Base-by-base conservation (phyloP, 768 basidiomycete species). In the Termitomyces sp. region DNA sequence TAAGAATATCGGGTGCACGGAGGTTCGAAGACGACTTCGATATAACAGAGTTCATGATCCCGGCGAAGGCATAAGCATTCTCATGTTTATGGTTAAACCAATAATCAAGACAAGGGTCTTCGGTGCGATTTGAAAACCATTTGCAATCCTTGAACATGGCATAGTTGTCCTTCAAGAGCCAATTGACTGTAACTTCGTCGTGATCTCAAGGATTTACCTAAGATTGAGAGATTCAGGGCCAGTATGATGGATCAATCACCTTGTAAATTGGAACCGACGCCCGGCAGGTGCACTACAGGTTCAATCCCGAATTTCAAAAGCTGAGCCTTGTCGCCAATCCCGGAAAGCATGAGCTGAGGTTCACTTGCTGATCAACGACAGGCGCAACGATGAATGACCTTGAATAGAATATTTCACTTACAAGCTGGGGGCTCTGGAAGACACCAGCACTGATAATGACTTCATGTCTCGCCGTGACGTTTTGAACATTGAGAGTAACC, bases 261-360 rank as follows among this genome's bases (percentile, higher is more conserved):
- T 63, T 74, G 72, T 16, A 75, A 62, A 55, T 75, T 74, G 10
- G 37, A 62, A n/a, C 75, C 74, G 22, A 76, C 74, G 3, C 71
- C 71, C 1, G 74, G 71, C 20, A 72, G 62, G 56, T 72, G 37
- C 4, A 72, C 63, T 26, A 71, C 41, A 5, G 71, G 24, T 32
- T 63, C 50, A 55, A 73, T 71, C 7, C 68, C 68, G 32, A 66
- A 50, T 22, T 63, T 20, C 9, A 41, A 37, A 2, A 74, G 65
- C 4, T 70, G 66, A 2, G 59, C 43, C 4, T 39, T 16, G 54
- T 72, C 68, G 13, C 73, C 72, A 53, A 74, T 73, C 12, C 73
- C 73, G 4, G 73, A 74, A 18, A 72, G 67, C 70, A 67, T 70
- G 31, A 68, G 64, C 69, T 68, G 48, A 12, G 9, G 12, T 36